These are phyloP conservation scores for Cichorium intybus DNA, from an alignment of 140 eudicot species.

Conservation along the genomic window DNA sequence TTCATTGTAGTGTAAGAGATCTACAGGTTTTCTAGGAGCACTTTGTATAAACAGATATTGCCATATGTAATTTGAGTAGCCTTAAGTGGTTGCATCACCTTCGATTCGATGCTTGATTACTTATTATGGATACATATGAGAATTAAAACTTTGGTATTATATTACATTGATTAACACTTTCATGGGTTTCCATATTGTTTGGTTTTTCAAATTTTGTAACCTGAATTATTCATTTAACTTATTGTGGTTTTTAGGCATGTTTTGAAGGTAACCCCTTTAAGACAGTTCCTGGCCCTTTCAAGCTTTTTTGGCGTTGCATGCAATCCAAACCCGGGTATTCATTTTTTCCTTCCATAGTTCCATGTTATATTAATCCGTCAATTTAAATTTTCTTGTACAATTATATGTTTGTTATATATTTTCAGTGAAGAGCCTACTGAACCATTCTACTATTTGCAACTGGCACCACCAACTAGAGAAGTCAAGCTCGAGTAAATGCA, in stretches of 20 bases:
- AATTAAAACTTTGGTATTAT: no score
- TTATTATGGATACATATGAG: no score
- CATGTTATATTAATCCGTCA: neutral
- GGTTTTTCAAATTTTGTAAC: no score
- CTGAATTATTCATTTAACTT: conserved; percentile 3
- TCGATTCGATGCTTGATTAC: no score
- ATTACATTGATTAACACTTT: no score
- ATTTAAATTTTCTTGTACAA: no score
- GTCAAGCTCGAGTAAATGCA: conserved; percentile 58
- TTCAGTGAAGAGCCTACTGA: conserved; percentile 95
- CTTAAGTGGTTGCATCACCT: no score
- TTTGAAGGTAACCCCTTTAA: conserved; percentile 98
- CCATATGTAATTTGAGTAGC: no score
- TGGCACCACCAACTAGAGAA: conserved; percentile 86
- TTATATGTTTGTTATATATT: conserved; percentile 14
- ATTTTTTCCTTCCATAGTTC: neutral
- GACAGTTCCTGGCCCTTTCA: conserved; percentile 98
- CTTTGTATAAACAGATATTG: no score
- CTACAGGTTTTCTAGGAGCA: no score
- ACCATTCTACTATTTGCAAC: conserved; percentile 77
- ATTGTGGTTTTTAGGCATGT: conserved; percentile 60
- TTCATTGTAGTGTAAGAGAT: no score
- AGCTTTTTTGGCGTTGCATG: conserved; percentile 94
- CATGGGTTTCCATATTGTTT: no score
- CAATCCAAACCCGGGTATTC: conserved; percentile 92